phyloP scores from a whole-genome alignment of 345 rosid genomes.

The Excoecaria cochinchinensis region DNA sequence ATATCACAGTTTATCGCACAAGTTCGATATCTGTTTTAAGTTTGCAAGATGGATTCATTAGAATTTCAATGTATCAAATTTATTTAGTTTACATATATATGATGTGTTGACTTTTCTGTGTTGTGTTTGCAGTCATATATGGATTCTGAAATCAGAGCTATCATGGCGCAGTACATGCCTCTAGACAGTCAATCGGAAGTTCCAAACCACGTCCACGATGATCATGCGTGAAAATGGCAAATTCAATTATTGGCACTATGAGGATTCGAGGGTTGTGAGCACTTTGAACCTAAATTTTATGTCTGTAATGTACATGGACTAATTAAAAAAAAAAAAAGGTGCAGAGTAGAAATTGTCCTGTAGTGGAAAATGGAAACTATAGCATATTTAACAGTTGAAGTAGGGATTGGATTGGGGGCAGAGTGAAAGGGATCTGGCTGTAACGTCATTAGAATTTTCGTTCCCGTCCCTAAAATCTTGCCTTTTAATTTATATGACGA shows the following conservation, averaged over 20 bases:
- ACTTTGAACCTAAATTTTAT: conserved; percentile 19
- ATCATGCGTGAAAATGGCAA: conserved; percentile 44
- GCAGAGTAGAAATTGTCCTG: conserved; percentile 24
- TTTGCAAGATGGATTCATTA: background rate
- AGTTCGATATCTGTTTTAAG: background rate
- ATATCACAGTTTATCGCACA: background rate
- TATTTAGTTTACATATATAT: background rate
- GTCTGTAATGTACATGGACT: conserved; percentile 25
- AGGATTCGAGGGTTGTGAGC: conserved; percentile 10
- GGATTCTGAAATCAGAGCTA: conserved; percentile 97
- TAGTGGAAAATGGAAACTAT: conserved; percentile 11
- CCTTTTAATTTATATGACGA: conserved; percentile 4
- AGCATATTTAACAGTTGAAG: conserved; percentile 28
- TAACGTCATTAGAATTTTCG: conserved; percentile 4
- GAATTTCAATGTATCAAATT: background rate
- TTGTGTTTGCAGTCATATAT: conserved; percentile 68
- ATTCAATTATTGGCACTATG: background rate
- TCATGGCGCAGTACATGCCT: conserved; percentile 99
- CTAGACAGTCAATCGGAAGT: conserved; percentile 79
- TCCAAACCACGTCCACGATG: conserved; percentile 58
- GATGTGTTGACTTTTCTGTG: background rate
- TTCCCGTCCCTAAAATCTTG: conserved; percentile 4
- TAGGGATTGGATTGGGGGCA: conserved; percentile 20
- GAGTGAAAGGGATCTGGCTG: conserved; percentile 22
- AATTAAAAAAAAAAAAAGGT: conserved; percentile 14